phyloP scores from a whole-genome alignment of 2,329 filamentous ascomycete genomes.

The Paecilomyces niveus region DNA sequence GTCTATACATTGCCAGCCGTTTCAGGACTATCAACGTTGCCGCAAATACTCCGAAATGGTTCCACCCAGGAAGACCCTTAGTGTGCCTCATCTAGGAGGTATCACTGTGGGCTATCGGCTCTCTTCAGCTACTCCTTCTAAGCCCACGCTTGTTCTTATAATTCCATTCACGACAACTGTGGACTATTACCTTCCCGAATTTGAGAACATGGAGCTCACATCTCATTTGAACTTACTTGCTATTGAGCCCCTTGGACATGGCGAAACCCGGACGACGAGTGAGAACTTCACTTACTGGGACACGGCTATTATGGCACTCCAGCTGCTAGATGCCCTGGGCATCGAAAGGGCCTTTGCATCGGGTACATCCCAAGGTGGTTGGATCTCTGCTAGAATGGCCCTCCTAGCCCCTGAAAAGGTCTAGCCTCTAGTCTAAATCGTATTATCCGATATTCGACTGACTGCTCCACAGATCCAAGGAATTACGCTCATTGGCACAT shows the following conservation, averaged over 20 bases:
- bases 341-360: constrained; percentile 36
- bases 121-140: constrained; percentile 30
- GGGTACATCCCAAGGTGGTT: constrained; percentile 45
- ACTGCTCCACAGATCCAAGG: constrained; percentile 32
- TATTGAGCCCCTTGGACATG: constrained; percentile 45
- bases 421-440: constrained; percentile 2
- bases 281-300: constrained; percentile 47
- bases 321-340: constrained; percentile 43
- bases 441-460: not conserved
- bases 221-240: constrained; percentile 39
- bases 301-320: constrained; percentile 40
- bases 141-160: constrained; percentile 42
- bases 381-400: constrained; percentile 44
- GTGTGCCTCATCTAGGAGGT: constrained; percentile 40
- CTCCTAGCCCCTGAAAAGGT: constrained; percentile 39
- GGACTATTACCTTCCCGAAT: constrained; percentile 33
- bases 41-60: not conserved
- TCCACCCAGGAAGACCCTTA: constrained; percentile 16
- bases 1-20: not conserved
- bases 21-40: not conserved
- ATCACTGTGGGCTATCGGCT: constrained; percentile 39
- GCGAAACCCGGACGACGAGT: constrained; percentile 33
- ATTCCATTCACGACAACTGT: constrained; percentile 42
- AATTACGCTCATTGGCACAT: constrained; percentile 43
- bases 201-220: constrained; percentile 22